These are phyloP conservation scores for Sophora flavescens DNA, from an alignment of 306 rosid genomes.

Conservation along the genomic window DNA sequence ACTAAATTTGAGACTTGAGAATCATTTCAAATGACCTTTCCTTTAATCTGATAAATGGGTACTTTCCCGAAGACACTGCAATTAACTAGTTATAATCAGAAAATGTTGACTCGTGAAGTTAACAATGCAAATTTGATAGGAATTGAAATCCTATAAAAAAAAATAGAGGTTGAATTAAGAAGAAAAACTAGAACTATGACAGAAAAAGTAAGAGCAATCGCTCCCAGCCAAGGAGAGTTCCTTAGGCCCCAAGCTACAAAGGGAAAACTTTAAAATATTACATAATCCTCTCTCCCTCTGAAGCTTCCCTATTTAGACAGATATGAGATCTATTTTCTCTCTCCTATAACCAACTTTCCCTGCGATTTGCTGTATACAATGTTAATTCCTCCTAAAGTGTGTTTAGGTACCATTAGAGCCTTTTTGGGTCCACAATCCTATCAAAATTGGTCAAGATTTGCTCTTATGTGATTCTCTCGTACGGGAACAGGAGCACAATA, in stretches of 20 bases:
- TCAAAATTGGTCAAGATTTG: too few species aligned
- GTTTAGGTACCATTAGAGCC: too few species aligned
- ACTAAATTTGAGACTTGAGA: background rate
- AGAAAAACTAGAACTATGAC: background rate
- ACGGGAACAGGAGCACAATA: too few species aligned
- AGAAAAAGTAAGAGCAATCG: background rate
- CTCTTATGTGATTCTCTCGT: too few species aligned
- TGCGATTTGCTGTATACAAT: too few species aligned
- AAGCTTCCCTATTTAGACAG: background rate
- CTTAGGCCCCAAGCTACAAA: background rate
- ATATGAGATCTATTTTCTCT: background rate
- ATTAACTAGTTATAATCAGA: background rate
- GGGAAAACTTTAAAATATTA: background rate
- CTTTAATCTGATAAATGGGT: conserved; percentile 20
- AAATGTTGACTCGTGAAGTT: background rate
- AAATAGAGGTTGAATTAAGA: background rate
- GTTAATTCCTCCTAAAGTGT: too few species aligned
- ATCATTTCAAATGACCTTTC: conserved; percentile 13
- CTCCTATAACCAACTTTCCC: too few species aligned
- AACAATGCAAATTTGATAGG: background rate
- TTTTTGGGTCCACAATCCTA: too few species aligned
- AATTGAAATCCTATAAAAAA: too few species aligned
- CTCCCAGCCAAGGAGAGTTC: background rate
- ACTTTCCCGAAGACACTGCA: background rate
- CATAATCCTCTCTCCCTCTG: background rate